Evolutionary conservation across 2,329 filamentous ascomycete genomes (phyloP).

Genomic region (Tolypocladium capitatum): DNA sequence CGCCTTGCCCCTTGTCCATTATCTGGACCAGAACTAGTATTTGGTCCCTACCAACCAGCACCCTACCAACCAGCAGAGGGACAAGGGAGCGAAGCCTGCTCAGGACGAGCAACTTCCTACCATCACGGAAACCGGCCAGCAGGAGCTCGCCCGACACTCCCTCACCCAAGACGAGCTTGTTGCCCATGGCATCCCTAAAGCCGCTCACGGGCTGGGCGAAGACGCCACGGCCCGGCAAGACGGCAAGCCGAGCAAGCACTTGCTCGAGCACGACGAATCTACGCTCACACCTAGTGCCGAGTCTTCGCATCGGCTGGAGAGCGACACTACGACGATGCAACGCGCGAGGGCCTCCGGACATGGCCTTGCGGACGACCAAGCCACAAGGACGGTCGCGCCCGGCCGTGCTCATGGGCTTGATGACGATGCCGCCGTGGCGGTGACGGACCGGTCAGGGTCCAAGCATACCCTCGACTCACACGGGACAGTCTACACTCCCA

Average conservation of each 20-base stretch:
- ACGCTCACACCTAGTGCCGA: not conserved
- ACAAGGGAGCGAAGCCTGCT: not conserved
- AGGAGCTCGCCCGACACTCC: conserved; percentile 2
- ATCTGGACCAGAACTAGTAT: conserved; percentile 6
- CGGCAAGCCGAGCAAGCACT: conserved; percentile 1
- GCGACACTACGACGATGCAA: conserved; percentile 1
- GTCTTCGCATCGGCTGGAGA: conserved; percentile 3
- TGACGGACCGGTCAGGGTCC: not conserved
- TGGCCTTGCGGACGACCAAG: conserved; percentile 1
- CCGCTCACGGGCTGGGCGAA: conserved; percentile 3
- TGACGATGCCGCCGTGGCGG: conserved; percentile 1
- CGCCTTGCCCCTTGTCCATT: conserved; percentile 4
- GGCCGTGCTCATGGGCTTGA: conserved; percentile 2
- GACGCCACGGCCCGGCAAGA: conserved; percentile 1
- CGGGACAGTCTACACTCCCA: not conserved
- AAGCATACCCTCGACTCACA: conserved; percentile 3
- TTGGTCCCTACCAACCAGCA: conserved; percentile 4
- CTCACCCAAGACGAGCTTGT: conserved; percentile 4
- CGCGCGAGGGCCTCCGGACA: not conserved
- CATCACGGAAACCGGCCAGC: not conserved
- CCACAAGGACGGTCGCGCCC: not conserved
- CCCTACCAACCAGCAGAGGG: conserved; percentile 1
- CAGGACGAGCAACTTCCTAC: not conserved
- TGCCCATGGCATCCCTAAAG: not conserved
- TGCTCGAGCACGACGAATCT: conserved; percentile 4